A percentile compares a stretch with the other conserved stretches of the same genome.
Conservation (phyloP, 106 monocot species). For the Dactylorhiza incarnata region DNA sequence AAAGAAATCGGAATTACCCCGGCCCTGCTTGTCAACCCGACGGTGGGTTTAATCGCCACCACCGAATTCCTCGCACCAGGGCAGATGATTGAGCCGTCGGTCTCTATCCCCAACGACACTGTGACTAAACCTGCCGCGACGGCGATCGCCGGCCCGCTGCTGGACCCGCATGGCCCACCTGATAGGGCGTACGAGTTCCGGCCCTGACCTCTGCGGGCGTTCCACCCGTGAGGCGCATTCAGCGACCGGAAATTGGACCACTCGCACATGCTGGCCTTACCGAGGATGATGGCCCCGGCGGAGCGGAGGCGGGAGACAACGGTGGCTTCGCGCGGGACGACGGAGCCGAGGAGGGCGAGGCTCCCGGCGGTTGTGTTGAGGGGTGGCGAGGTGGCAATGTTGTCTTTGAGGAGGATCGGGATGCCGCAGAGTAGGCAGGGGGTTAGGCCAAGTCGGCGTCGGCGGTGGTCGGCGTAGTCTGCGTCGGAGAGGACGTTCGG, state of each 20-base stretch:
- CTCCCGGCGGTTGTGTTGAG: slow-evolving; percentile 76
- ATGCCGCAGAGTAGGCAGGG: slow-evolving; percentile 25
- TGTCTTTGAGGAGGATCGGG: slow-evolving; percentile 52
- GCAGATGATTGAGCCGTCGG: slow-evolving; percentile 63
- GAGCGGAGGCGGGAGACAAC: slow-evolving; percentile 37
- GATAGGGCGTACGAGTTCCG: slow-evolving; percentile 56
- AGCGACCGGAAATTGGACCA: slow-evolving; percentile 46
- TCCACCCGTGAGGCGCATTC: slow-evolving; percentile 41
- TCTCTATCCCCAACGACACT: slow-evolving; percentile 55
- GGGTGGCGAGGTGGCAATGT: slow-evolving; percentile 32
- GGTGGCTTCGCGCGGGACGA: slow-evolving; percentile 35
- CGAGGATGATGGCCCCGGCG: slow-evolving; percentile 59
- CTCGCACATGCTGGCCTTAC: slow-evolving; percentile 73
- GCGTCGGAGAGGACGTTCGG: slow-evolving; percentile 37
- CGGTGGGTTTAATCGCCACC: slow-evolving; percentile 77
- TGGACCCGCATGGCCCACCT: slow-evolving; percentile 56
- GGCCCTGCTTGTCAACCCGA: slow-evolving; percentile 67
- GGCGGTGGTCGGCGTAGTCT: slow-evolving; percentile 19
- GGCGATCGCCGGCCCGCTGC: slow-evolving; percentile 73
- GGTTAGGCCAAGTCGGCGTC: not conserved
- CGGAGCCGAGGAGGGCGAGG: slow-evolving; percentile 44
- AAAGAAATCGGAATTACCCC: slow-evolving; percentile 61
- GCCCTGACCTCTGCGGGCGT: slow-evolving; percentile 63
- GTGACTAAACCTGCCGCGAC: slow-evolving; percentile 53
- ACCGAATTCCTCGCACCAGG: slow-evolving; percentile 32